phyloP scores from a whole-genome alignment of 345 rosid genomes.

The Psidium friedrichsthalianum region DNA sequence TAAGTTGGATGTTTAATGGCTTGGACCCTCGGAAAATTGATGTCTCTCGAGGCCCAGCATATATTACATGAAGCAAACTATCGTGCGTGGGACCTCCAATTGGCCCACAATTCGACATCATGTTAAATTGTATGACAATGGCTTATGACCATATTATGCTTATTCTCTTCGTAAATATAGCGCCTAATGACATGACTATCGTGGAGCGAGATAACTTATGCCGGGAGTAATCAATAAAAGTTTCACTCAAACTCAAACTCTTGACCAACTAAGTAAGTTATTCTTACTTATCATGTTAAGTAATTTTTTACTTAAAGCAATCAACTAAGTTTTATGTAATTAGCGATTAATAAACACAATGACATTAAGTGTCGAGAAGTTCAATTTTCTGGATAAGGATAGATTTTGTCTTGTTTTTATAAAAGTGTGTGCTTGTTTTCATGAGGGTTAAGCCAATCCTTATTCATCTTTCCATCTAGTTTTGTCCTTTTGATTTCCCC shows the following conservation, averaged over 20 bases:
- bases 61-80: neutral
- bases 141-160: neutral
- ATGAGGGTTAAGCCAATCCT: neutral
- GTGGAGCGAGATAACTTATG: neutral
- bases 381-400: neutral
- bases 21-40: neutral
- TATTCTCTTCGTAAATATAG: neutral
- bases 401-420: neutral
- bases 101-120: neutral
- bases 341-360: neutral
- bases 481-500: neutral
- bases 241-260: neutral
- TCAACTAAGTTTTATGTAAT: neutral
- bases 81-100: neutral
- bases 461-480: neutral
- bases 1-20: neutral
- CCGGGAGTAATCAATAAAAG: neutral
- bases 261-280: neutral
- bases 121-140: neutral
- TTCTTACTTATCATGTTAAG: neutral
- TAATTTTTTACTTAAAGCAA: neutral
- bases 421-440: neutral
- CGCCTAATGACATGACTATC: neutral
- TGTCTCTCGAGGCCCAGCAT: neutral
- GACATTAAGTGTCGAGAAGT: no score